Evolutionary conservation across 371 early-diverging fungal species (phyloP).

Genomic region (Conidiobolus incongruus): DNA sequence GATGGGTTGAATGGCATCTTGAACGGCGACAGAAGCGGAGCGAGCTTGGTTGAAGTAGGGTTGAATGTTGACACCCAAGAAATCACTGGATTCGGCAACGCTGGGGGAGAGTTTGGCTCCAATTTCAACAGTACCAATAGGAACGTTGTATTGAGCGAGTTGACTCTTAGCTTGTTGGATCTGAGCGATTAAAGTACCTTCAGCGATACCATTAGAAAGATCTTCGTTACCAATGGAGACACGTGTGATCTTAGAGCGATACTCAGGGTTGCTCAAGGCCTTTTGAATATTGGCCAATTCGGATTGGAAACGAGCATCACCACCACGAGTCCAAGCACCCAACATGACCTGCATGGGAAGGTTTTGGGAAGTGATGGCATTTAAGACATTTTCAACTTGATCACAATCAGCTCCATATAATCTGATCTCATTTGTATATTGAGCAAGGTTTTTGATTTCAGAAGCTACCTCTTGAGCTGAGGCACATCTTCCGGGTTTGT

Average conservation of each 20-base stretch:
- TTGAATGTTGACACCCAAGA: not conserved
- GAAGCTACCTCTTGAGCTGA: not conserved
- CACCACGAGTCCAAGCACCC: slow-evolving; percentile 2
- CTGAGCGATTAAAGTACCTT: not conserved
- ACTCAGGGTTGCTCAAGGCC: not conserved
- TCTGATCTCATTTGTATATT: not conserved
- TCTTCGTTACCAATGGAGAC: slow-evolving; percentile 4
- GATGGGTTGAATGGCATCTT: not conserved
- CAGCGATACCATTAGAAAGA: not conserved
- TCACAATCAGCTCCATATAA: slow-evolving; percentile 2
- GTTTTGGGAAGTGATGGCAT: not conserved
- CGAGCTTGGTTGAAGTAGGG: not conserved
- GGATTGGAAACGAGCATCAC: not conserved
- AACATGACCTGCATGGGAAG: not conserved
- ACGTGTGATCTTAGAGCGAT: not conserved
- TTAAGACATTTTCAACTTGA: not conserved
- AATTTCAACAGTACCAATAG: not conserved
- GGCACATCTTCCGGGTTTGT: not conserved
- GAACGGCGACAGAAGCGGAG: not conserved
- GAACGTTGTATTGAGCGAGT: not conserved
- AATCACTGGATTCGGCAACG: not conserved
- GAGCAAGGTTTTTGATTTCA: not conserved
- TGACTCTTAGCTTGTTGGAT: not conserved
- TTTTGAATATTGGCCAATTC: not conserved
- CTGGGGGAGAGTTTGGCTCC: not conserved